phyloP scores from a whole-genome alignment of 2,329 filamentous ascomycete genomes.

The Sporothrix schenckii region DNA sequence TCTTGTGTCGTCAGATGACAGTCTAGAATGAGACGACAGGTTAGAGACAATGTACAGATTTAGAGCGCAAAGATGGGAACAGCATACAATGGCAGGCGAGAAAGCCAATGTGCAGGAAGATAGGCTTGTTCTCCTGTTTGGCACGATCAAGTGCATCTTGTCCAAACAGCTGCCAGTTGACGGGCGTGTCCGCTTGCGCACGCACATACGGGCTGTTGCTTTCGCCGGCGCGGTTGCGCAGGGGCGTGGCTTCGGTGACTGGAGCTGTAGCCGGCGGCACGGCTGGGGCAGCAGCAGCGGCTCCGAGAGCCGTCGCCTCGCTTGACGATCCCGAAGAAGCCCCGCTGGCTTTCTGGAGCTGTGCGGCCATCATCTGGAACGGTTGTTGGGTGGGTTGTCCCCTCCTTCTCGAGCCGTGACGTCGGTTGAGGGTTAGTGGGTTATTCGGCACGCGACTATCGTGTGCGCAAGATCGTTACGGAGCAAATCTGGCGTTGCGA shows the following conservation, averaged over 20 bases:
- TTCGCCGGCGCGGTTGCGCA: slow-evolving; percentile 46
- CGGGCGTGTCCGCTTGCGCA: slow-evolving; percentile 76
- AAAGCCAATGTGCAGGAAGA: slow-evolving; percentile 95
- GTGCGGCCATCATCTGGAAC: slow-evolving; percentile 37
- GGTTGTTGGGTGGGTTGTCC: slow-evolving; percentile 1
- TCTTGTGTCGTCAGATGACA: slow-evolving; percentile 92
- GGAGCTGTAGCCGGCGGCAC: slow-evolving; percentile 9
- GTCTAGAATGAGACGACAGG: slow-evolving; percentile 51
- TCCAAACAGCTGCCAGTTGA: slow-evolving; percentile 90
- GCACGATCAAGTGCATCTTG: slow-evolving; percentile 76
- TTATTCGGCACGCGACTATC: background rate
- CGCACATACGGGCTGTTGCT: slow-evolving; percentile 63
- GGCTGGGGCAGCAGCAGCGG: slow-evolving; percentile 8
- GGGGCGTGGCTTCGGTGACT: slow-evolving; percentile 35
- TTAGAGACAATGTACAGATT: slow-evolving; percentile 42
- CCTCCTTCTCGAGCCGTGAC: background rate
- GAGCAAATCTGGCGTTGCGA: background rate
- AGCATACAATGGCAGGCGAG: slow-evolving; percentile 87
- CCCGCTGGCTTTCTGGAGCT: slow-evolving; percentile 37
- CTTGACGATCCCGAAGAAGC: slow-evolving; percentile 30
- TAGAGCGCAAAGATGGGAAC: background rate
- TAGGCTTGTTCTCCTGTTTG: slow-evolving; percentile 77
- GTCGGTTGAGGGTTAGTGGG: background rate
- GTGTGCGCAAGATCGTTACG: background rate
- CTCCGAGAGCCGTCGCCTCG: slow-evolving; percentile 30